Evolutionary conservation across 192 early-diverging fungal genomes (phyloP), one percentile per base, ranked within the genome.

Genomic region (Rhizophagus clarus): DNA sequence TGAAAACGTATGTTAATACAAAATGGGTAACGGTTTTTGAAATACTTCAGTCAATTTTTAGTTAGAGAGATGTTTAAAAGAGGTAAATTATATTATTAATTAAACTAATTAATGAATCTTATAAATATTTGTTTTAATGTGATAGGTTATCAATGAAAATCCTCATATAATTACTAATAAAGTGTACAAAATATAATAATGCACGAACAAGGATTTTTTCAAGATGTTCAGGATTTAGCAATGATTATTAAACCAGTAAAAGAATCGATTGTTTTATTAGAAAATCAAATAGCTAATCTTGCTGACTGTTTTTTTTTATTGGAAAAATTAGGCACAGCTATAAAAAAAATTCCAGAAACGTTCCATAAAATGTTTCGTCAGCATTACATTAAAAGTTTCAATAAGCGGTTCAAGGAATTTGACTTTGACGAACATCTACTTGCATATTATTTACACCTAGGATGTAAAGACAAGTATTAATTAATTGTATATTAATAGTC

Each of bases 341-440:
- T 56, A 56, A 56, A 56, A 17, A 56, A 56, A 4, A 56, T 56
- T 5, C 20, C 51, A 17, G 4, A 56, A 56, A 17, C 15, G 20
- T 1, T 20, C 20, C 51, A 56, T 49, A 49, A 49, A 17, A 49
- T 49, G 11, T 49, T 49, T 49, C 15, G 4, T 14, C 47, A 11
- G 47, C 47, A 49, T 49, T 49, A 12, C 1, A 49, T 49, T 49
- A 49, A 49, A 40, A 45, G 8, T 42, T 71, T 71, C 12, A 71
- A 71, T 71, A n/a, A 26, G 1, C 15, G n/a, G 0, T 71, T 71
- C 45, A 37, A 71, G 24, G 15, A 42, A 11, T 71, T 45, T 45
- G 40, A 71, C 47, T 71, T 42, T 71, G 40, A 71, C 47, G 69
- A 71, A 71, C 24, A 71, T 71, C n/a, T 71, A 9, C 40, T 71